These are phyloP conservation scores for Pueraria montana DNA, from an alignment of 306 rosid species.

Conservation along the genomic window DNA sequence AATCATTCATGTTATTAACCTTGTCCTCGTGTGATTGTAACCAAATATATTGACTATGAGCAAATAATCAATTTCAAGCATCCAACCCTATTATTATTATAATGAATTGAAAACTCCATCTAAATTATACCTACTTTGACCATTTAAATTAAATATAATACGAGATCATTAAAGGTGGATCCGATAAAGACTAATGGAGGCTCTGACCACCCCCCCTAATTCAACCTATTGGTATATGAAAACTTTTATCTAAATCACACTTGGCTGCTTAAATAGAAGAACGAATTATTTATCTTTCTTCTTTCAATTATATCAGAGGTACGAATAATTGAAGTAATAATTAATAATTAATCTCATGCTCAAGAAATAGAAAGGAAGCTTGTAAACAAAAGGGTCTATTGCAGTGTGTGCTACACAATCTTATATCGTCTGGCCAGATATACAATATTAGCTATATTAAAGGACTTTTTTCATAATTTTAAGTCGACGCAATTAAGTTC, in stretches of 20 bases:
- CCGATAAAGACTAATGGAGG: slow-evolving; percentile 1
- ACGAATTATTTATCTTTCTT: background rate
- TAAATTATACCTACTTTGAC: slow-evolving; percentile 34
- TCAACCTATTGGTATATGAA: background rate
- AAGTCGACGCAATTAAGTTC: background rate
- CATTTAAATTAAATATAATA: slow-evolving; percentile 32
- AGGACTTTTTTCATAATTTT: background rate
- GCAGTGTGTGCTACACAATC: background rate
- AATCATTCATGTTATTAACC: slow-evolving; percentile 9
- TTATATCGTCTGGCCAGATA: background rate
- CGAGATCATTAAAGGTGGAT: slow-evolving; percentile 28
- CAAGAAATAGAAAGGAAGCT: background rate
- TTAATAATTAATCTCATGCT: background rate
- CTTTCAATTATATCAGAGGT: background rate
- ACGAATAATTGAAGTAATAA: background rate
- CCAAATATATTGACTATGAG: background rate
- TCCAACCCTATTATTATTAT: slow-evolving; percentile 24
- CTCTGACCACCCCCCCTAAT: slow-evolving; percentile 1
- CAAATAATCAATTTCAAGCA: slow-evolving; percentile 37
- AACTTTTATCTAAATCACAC: slow-evolving; percentile 11
- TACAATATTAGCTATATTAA: background rate
- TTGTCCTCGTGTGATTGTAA: background rate
- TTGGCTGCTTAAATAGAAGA: background rate
- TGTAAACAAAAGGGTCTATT: background rate
- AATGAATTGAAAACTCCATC: slow-evolving; percentile 31